These are phyloP conservation scores for Cladosporium sp. DNA, from an alignment of 2,329 filamentous ascomycete species.

Conservation along the genomic window DNA sequence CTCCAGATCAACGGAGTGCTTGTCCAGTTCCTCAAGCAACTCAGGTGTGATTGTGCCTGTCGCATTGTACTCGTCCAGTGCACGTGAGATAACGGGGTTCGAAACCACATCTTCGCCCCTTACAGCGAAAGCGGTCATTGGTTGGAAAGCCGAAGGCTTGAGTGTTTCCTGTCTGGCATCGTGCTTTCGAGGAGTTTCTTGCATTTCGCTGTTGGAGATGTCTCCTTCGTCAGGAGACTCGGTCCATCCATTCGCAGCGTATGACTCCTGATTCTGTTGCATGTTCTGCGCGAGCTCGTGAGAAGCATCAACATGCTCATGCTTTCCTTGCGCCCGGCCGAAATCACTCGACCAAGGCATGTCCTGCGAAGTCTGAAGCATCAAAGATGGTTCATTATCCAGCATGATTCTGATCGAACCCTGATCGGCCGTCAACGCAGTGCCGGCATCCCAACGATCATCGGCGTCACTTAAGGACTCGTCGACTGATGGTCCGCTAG, in stretches of 20 bases:
- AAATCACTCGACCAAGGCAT: neutral
- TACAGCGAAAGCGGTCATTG: slow-evolving; percentile 7
- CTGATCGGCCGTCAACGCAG: slow-evolving; percentile 18
- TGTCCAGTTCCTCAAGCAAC: slow-evolving; percentile 30
- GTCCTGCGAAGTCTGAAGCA: neutral
- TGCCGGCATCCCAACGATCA: slow-evolving; percentile 5
- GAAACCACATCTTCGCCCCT: slow-evolving; percentile 12
- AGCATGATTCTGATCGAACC: slow-evolving; percentile 35
- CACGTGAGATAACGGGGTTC: slow-evolving; percentile 20
- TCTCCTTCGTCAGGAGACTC: slow-evolving; percentile 21
- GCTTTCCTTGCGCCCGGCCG: slow-evolving; percentile 5
- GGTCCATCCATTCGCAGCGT: slow-evolving; percentile 20
- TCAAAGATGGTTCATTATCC: slow-evolving; percentile 22
- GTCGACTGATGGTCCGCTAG: slow-evolving; percentile 19
- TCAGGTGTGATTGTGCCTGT: slow-evolving; percentile 29
- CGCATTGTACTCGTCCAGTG: slow-evolving; percentile 21
- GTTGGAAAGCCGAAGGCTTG: slow-evolving; percentile 16
- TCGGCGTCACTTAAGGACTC: slow-evolving; percentile 11
- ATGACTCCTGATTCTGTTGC: slow-evolving; percentile 21
- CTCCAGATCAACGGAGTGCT: slow-evolving; percentile 29
- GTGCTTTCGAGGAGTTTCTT: slow-evolving; percentile 27
- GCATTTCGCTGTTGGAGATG: slow-evolving; percentile 16
- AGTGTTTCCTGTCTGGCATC: slow-evolving; percentile 23
- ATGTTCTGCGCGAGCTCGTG: slow-evolving; percentile 17
- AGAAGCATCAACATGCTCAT: slow-evolving; percentile 7